Evolutionary conservation across 495 filamentous ascomycete genomes (phyloP).

Genomic region (Lasiosphaeria miniovina): DNA sequence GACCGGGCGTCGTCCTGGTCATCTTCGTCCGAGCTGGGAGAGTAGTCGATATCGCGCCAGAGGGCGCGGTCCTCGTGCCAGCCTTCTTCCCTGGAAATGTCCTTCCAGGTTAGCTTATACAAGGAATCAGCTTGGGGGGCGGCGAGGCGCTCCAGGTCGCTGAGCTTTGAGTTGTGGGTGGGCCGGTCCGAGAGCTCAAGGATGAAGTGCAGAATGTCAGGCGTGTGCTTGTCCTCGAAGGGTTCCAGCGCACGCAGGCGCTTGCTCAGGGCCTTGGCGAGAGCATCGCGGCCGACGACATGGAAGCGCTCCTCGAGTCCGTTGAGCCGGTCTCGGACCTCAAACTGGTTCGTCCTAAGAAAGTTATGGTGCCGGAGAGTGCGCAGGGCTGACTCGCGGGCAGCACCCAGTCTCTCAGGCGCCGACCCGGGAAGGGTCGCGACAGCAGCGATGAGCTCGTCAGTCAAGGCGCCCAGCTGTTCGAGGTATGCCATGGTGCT

Average conservation of each 20-base stretch:
- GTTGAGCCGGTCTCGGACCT: conserved; percentile 65
- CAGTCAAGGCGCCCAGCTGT: conserved; percentile 48
- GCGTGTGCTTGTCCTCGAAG: conserved; percentile 57
- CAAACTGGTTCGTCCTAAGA: conserved; percentile 83
- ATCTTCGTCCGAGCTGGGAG: conserved; percentile 60
- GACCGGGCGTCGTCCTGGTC: conserved; percentile 45
- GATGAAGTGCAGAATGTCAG: conserved; percentile 77
- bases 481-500: conserved; percentile 48
- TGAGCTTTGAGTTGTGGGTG: conserved; percentile 60
- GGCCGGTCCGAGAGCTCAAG: conserved; percentile 82
- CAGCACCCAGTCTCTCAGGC: conserved; percentile 45
- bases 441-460: conserved; percentile 51
- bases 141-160: conserved; percentile 55
- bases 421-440: conserved; percentile 29
- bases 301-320: conserved; percentile 88
- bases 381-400: conserved; percentile 50
- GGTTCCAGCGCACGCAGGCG: conserved; percentile 60
- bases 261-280: conserved; percentile 70
- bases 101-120: conserved; percentile 64
- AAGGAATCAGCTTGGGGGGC: conserved; percentile 37
- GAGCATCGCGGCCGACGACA: conserved; percentile 69
- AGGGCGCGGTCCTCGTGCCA: conserved; percentile 65
- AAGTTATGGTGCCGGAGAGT: conserved; percentile 59
- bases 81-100: conserved; percentile 71
- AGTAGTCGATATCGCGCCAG: conserved; percentile 78